phyloP scores from a whole-genome alignment of 148 eudicot genomes.

The Arctostaphylos glauca region DNA sequence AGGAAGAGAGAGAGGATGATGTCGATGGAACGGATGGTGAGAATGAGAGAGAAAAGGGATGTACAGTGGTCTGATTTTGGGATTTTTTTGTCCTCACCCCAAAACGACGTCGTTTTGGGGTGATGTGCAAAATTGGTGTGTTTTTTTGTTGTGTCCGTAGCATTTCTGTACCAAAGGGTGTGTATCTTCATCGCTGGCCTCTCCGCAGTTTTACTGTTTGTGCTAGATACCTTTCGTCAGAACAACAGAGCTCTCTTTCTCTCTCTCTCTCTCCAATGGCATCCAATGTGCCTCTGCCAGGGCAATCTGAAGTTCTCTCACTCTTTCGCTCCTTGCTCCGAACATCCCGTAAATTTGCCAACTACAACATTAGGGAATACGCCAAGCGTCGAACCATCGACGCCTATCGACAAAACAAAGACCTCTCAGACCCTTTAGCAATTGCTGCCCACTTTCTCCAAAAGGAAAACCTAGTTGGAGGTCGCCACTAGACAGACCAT shows the following conservation, averaged over 20 bases:
- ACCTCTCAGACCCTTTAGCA: slow-evolving; percentile 44
- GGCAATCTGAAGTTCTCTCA: slow-evolving; percentile 46
- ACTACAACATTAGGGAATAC: slow-evolving; percentile 80
- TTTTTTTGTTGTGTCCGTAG: too few relatives aligned
- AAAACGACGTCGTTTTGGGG: too few relatives aligned
- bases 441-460: slow-evolving; percentile 43
- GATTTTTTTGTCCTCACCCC: too few relatives aligned
- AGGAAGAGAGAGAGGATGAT: too few relatives aligned
- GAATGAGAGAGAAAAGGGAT: too few relatives aligned
- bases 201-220: not conserved
- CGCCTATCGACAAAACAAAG: slow-evolving; percentile 52
- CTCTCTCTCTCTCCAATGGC: slow-evolving; percentile 24
- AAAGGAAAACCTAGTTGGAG: slow-evolving; percentile 55
- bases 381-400: slow-evolving; percentile 59
- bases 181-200: not conserved
- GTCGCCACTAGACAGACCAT: slow-evolving; percentile 56
- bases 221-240: not conserved
- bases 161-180: too few relatives aligned
- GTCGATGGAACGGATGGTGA: too few relatives aligned
- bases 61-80: too few relatives aligned
- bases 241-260: not conserved
- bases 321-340: slow-evolving; percentile 62
- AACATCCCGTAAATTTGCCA: slow-evolving; percentile 49
- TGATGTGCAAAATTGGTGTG: too few relatives aligned
- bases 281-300: slow-evolving; percentile 25